Evolutionary conservation across 1,284 basidiomycete species (phyloP).

Genomic region (Moniliophthora roreri): DNA sequence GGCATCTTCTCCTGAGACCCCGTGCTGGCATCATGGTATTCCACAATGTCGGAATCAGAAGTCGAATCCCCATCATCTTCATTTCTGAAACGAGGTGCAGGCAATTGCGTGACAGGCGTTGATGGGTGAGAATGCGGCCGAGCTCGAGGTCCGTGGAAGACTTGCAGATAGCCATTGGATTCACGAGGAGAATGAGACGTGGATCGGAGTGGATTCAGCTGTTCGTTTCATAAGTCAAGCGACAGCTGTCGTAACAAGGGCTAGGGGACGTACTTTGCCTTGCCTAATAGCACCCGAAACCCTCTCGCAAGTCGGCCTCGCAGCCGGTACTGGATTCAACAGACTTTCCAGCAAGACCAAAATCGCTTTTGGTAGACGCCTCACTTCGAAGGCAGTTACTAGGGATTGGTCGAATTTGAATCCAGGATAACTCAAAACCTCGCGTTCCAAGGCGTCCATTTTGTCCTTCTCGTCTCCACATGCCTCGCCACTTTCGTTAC

Average conservation of each 20-base stretch:
- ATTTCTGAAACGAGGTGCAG: background rate
- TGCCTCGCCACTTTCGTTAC: conserved; percentile 40
- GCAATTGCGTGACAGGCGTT: background rate
- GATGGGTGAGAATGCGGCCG: background rate
- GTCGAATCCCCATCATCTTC: background rate
- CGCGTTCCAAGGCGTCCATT: conserved; percentile 64
- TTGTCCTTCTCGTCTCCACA: conserved; percentile 52
- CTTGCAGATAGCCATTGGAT: no score
- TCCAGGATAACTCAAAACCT: conserved; percentile 78
- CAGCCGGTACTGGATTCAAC: conserved; percentile 56
- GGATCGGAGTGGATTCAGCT: conserved; percentile 8
- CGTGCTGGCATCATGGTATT: background rate
- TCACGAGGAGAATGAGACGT: background rate
- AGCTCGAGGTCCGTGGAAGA: no score
- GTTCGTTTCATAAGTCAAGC: background rate
- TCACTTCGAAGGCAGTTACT: conserved; percentile 56
- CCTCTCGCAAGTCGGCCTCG: conserved; percentile 72
- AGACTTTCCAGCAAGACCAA: conserved; percentile 74
- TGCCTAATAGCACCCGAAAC: conserved; percentile 64
- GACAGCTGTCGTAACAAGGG: background rate
- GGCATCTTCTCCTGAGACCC: conserved; percentile 19
- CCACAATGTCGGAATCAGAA: background rate
- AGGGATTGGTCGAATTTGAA: conserved; percentile 61
- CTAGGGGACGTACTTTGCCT: conserved; percentile 31
- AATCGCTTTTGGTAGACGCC: conserved; percentile 68